Percentiles rank a stretch among this genome's conserved stretches.
These are phyloP conservation scores for Penicillium alfredii DNA, from an alignment of 495 filamentous ascomycete species.

Conservation along the genomic window DNA sequence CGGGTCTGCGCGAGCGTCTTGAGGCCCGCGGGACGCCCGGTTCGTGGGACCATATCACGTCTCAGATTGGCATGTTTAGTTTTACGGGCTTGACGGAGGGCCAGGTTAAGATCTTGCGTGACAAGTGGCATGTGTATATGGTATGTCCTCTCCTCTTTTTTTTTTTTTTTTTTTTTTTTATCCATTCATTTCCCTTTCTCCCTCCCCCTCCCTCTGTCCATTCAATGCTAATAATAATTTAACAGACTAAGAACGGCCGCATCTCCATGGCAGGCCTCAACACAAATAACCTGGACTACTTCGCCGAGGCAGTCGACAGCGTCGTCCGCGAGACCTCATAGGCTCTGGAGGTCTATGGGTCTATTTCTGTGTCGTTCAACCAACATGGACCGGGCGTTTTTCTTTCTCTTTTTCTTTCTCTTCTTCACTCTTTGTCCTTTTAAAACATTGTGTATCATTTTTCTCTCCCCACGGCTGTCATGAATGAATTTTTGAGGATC, in stretches of 20 bases:
- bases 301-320: slow-evolving; percentile 81
- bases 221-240: slow-evolving; percentile 5
- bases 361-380: slow-evolving; percentile 1
- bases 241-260: slow-evolving; percentile 85
- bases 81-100: slow-evolving; percentile 85
- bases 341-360: neutral
- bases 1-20: slow-evolving; percentile 64
- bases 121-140: slow-evolving; percentile 91
- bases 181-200: too few relatives aligned
- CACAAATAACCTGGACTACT: slow-evolving; percentile 83
- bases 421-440: too few relatives aligned
- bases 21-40: slow-evolving; percentile 78
- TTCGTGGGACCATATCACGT: slow-evolving; percentile 91
- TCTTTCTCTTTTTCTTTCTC: slow-evolving; percentile 5
- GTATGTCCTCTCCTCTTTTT: slow-evolving; percentile 22
- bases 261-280: slow-evolving; percentile 97
- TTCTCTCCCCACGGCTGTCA: neutral
- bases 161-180: neutral
- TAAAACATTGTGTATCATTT: too few relatives aligned
- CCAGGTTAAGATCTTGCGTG: slow-evolving; percentile 76
- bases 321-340: slow-evolving; percentile 62
- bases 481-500: too few relatives aligned
- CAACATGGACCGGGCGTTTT: slow-evolving; percentile 6
- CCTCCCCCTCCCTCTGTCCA: too few relatives aligned
- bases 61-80: slow-evolving; percentile 99